These are phyloP conservation scores for Vitis cinerea DNA, from an alignment of 164 flowering plant species.

Conservation along the genomic window DNA sequence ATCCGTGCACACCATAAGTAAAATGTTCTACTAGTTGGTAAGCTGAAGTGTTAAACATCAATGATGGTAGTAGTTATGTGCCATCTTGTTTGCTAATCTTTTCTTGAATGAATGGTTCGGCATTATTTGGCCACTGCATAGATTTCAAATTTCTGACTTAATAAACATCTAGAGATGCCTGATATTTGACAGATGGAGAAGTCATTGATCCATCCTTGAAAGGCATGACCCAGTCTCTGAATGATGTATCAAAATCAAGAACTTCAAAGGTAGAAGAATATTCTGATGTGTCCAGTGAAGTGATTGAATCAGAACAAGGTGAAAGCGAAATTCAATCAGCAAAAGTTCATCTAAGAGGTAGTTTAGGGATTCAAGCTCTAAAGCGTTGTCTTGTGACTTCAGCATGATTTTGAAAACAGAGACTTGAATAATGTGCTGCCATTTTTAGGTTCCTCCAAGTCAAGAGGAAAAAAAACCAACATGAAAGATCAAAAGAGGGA, in stretches of 20 bases:
- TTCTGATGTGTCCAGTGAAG: slow-evolving; percentile 45
- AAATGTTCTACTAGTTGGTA: too few species aligned
- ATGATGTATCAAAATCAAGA: slow-evolving; percentile 18
- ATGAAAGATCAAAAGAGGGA: slow-evolving; percentile 17
- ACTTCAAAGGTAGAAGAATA: slow-evolving; percentile 32
- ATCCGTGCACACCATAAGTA: too few species aligned
- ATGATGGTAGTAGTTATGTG: too few species aligned
- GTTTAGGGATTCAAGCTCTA: slow-evolving; percentile 1
- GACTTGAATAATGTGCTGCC: background rate
- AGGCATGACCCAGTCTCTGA: slow-evolving; percentile 15
- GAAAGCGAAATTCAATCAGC: slow-evolving; percentile 49
- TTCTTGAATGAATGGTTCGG: too few species aligned
- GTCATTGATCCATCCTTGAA: slow-evolving; percentile 41
- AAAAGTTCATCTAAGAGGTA: slow-evolving; percentile 39
- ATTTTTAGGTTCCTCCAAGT: slow-evolving; percentile 38
- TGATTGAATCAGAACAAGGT: slow-evolving; percentile 35
- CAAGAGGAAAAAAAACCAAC: slow-evolving; percentile 36
- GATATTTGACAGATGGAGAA: slow-evolving; percentile 47
- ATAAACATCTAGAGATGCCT: background rate
- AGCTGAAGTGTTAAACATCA: too few species aligned
- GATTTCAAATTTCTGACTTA: too few species aligned
- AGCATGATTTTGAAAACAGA: background rate
- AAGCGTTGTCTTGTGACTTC: background rate
- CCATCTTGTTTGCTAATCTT: too few species aligned
- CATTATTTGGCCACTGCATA: too few species aligned